A percentile compares a stretch with the other conserved stretches of the same genome.
Conservation (phyloP, 805 yeast genomes). For the Lachancea lanzarotensis region DNA sequence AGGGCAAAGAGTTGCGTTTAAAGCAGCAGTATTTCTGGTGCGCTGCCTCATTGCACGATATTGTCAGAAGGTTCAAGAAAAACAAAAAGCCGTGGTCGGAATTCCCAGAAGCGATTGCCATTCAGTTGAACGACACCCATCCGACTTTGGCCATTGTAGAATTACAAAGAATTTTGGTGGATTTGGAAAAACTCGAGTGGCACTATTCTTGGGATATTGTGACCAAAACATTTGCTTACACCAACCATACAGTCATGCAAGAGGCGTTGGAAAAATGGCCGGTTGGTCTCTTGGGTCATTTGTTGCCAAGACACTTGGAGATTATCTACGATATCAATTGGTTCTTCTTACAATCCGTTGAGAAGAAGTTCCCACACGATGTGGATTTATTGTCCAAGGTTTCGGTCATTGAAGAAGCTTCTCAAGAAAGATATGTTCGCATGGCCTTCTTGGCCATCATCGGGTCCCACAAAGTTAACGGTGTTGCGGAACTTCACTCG, state of each 20-base stretch:
- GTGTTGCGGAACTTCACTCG: constrained; percentile 93
- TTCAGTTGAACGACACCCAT: constrained; percentile 91
- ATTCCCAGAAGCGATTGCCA: constrained; percentile 80
- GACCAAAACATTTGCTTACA: constrained; percentile 75
- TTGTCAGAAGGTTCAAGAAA: constrained; percentile 83
- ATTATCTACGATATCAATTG: constrained; percentile 81
- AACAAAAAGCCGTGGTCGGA: constrained; percentile 68
- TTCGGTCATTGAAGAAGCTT: constrained; percentile 74
- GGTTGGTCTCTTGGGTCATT: constrained; percentile 63
- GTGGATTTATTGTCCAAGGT: constrained; percentile 56
- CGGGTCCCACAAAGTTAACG: constrained; percentile 90
- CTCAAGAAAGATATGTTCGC: constrained; percentile 71
- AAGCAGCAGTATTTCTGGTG: constrained; percentile 98
- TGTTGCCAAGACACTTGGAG: constrained; percentile 88
- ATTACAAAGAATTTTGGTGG: constrained; percentile 78
- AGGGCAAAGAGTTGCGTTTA: constrained; percentile 85
- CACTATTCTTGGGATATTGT: constrained; percentile 81
- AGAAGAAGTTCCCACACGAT: constrained; percentile 69
- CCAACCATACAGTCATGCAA: constrained; percentile 91
- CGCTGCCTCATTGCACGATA: constrained; percentile 86
- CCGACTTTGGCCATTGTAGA: constrained; percentile 90
- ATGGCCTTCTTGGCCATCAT: constrained; percentile 90
- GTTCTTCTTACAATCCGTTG: constrained; percentile 70
- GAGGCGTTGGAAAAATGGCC: constrained; percentile 98
- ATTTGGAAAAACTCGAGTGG: constrained; percentile 77